phyloP scores from a whole-genome alignment of 768 basidiomycete species.

The Lentinula raphanica region DNA sequence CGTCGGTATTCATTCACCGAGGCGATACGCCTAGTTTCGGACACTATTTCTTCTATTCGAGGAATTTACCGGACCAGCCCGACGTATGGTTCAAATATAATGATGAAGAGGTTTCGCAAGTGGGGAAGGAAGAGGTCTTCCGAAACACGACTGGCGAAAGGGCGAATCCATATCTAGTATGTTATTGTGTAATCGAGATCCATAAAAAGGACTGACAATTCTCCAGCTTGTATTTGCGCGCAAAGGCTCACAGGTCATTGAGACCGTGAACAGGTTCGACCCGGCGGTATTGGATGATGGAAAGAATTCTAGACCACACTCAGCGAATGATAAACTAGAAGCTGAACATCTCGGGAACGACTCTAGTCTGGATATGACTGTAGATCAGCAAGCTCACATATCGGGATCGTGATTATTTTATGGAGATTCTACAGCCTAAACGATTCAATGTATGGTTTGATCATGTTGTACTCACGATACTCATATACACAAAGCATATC shows the following conservation, averaged over 20 bases:
- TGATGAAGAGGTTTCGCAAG: constrained; percentile 78
- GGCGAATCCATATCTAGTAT: constrained; percentile 85
- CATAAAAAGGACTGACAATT: neutral
- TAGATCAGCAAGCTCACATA: too few species aligned
- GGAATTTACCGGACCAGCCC: constrained; percentile 72
- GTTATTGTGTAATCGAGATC: constrained; percentile 18
- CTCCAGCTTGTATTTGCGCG: constrained; percentile 76
- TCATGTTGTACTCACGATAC: too few species aligned
- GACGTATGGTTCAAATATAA: constrained; percentile 97
- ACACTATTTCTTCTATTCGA: constrained; percentile 95
- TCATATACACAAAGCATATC: too few species aligned
- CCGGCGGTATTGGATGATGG: constrained; percentile 14
- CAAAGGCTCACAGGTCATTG: constrained; percentile 72
- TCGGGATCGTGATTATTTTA: too few species aligned
- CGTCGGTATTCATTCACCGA: constrained; percentile 92
- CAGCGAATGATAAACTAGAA: too few species aligned
- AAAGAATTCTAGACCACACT: neutral
- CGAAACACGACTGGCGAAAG: constrained; percentile 86
- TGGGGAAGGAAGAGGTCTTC: constrained; percentile 77
- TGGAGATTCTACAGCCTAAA: too few species aligned
- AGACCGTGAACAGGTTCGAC: constrained; percentile 71
- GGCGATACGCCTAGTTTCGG: constrained; percentile 84
- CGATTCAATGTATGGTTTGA: too few species aligned
- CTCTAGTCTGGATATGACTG: too few species aligned
- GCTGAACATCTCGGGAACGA: too few species aligned